Base-by-base conservation (phyloP, 2,329 filamentous ascomycete genomes). In the Claviceps pusilla region DNA sequence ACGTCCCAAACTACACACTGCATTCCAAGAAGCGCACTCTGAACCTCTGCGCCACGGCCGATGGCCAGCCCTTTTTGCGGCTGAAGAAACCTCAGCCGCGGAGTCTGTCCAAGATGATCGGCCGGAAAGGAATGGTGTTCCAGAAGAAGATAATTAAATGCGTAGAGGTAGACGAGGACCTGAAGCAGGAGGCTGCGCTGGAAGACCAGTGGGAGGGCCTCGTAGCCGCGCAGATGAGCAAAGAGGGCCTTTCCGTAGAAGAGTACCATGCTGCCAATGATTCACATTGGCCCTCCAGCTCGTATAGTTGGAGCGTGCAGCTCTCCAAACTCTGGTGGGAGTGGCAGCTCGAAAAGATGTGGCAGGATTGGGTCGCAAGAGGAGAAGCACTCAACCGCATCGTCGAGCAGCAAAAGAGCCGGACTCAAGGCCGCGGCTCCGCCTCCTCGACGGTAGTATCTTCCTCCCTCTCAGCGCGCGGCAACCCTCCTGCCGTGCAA, bases 21-120 rank as follows among this genome's bases (percentile, higher is more conserved):
- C 29, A 42, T 6, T 58, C 62, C 28, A 60, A 63, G 24, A 60
- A 59, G 19, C 63, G 76, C 48, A 72, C 87, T 2, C 86, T 86
- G 1, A 69, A 69, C 1, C 63, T 88, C 1, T 65, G 63, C 42
- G 69, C 76, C 37, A 74, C 77, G 4, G 73, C 81, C 2, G 71
- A 74, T 45, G 74, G 73, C 31, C 67, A 82, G 29, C 79, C 84
- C 0, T 84, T 89, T 61, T 65, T 91, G 33, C 79, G 86, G 41
- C 67, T 84, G 48, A 75, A 71, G 57, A 86, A 85, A 65, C 82
- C 82, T 4, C 83, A 89, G 65, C 76, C 83, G 2, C 63, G 64
- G 0, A 67, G 68, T n/a, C 66, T 90, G 24, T 77, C 74, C n/a
- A 69, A 76, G 9, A 73, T 83, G 16, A 61, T 90, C 2, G 69